Evolutionary conservation across 2,329 filamentous ascomycete species (phyloP).

Genomic region (Cladosporium halotolerans): DNA sequence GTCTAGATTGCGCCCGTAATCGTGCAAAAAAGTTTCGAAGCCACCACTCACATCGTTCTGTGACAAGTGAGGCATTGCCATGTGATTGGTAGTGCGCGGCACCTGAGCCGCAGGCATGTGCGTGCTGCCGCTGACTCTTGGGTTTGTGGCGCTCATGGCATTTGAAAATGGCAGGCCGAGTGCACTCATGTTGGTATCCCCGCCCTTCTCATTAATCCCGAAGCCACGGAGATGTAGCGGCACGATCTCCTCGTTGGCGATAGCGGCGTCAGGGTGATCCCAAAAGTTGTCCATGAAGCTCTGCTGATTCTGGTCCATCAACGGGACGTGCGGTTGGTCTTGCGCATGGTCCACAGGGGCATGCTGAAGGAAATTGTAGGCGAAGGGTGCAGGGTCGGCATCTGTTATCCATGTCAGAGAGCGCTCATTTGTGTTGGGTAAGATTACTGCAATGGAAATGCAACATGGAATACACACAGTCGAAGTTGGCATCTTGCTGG

Average conservation of each 20-base stretch:
- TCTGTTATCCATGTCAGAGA: too few species aligned
- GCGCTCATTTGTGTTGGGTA: background rate
- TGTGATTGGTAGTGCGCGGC: constrained; percentile 5
- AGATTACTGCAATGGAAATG: background rate
- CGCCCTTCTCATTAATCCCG: background rate
- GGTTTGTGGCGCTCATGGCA: background rate
- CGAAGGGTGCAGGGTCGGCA: background rate
- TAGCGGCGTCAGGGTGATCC: background rate
- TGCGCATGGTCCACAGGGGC: background rate
- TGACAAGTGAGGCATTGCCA: constrained; percentile 5
- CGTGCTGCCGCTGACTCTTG: background rate
- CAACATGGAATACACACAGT: background rate
- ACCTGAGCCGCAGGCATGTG: constrained; percentile 2
- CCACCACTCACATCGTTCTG: constrained; percentile 5
- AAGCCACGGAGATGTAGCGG: constrained; percentile 1
- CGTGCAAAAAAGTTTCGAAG: background rate
- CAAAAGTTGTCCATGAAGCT: constrained; percentile 4
- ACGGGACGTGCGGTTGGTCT: background rate
- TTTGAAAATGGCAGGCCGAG: constrained; percentile 2
- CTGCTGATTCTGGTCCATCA: constrained; percentile 8
- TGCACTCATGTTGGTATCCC: background rate
- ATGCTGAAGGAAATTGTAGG: constrained; percentile 1
- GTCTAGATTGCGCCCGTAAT: background rate
- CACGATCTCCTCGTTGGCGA: background rate
- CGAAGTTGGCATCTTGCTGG: constrained; percentile 8